Conservation (phyloP, 78 protist species). For the Dictyostelium intermedium region DNA sequence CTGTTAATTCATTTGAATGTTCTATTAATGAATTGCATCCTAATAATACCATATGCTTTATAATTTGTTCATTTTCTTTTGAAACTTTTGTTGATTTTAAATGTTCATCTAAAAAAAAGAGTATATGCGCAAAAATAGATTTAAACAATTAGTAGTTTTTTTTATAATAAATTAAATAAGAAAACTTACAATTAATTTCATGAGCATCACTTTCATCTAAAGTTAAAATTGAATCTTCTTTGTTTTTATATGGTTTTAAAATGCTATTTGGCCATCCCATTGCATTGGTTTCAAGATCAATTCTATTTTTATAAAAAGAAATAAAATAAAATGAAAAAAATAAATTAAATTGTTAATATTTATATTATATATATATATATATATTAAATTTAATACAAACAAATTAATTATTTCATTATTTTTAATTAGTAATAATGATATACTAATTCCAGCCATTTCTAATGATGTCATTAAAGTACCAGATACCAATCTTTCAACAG, state of each 20-base stretch:
- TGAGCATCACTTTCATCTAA: background rate
- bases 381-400: background rate
- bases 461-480: conserved; percentile 68
- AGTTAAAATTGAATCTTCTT: background rate
- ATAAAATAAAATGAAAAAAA: background rate
- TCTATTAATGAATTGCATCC: conserved; percentile 17
- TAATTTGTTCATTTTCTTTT: background rate
- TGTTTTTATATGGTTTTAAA: background rate
- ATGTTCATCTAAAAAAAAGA: background rate
- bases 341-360: too few species aligned
- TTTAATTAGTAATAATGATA: conserved; percentile 8
- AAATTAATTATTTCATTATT: background rate
- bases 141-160: too few species aligned
- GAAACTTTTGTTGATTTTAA: background rate
- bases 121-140: too few species aligned
- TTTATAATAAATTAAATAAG: background rate
- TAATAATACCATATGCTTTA: background rate
- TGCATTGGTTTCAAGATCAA: conserved; percentile 34
- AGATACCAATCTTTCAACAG: background rate
- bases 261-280: conserved; percentile 46
- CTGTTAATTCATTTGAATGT: conserved; percentile 7
- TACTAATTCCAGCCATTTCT: conserved; percentile 77
- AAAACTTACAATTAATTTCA: background rate
- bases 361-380: background rate
- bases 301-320: background rate